These are phyloP conservation scores for Lactarius evosmus DNA, from an alignment of 768 basidiomycete genomes.

Conservation along the genomic window DNA sequence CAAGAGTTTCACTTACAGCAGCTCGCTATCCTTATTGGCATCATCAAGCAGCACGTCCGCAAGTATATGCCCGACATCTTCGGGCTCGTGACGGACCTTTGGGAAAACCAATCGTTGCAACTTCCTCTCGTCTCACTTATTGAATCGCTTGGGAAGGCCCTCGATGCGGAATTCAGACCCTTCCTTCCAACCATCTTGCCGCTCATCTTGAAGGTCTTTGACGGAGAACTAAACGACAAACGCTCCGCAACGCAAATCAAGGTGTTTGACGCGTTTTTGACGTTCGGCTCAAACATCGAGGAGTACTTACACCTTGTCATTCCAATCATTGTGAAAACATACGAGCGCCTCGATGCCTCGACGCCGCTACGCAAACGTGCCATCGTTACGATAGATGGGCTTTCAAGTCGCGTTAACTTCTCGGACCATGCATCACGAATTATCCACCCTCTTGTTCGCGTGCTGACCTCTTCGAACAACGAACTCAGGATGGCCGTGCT, in stretches of 20 bases:
- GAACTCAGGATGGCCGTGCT: conserved; percentile 85
- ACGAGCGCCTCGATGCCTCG: conserved; percentile 76
- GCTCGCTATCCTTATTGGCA: conserved; percentile 89
- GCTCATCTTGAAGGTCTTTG: conserved; percentile 85
- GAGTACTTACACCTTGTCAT: conserved; percentile 97
- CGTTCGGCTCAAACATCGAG: conserved; percentile 95
- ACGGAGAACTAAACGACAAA: conserved; percentile 82
- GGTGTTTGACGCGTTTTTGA: conserved; percentile 90
- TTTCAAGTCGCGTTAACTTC: conserved; percentile 93
- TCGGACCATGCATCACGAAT: conserved; percentile 97
- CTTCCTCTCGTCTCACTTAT: conserved; percentile 89
- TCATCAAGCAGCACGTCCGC: conserved; percentile 96
- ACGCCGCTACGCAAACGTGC: conserved; percentile 80
- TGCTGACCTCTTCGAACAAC: conserved; percentile 68
- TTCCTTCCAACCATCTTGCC: conserved; percentile 90
- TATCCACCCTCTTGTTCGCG: conserved; percentile 90
- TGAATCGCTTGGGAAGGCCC: conserved; percentile 86
- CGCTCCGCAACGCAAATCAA: conserved; percentile 77
- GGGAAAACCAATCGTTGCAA: conserved; percentile 82
- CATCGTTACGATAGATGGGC: conserved; percentile 84
- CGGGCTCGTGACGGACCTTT: conserved; percentile 80
- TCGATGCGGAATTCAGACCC: conserved; percentile 97
- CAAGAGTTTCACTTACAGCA: conserved; percentile 96
- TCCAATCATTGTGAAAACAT: conserved; percentile 88
- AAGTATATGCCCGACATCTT: conserved; percentile 88